These are phyloP conservation scores for Debaryomyces psychrophilus DNA, from an alignment of 1,139 yeast genomes.

Conservation along the genomic window DNA sequence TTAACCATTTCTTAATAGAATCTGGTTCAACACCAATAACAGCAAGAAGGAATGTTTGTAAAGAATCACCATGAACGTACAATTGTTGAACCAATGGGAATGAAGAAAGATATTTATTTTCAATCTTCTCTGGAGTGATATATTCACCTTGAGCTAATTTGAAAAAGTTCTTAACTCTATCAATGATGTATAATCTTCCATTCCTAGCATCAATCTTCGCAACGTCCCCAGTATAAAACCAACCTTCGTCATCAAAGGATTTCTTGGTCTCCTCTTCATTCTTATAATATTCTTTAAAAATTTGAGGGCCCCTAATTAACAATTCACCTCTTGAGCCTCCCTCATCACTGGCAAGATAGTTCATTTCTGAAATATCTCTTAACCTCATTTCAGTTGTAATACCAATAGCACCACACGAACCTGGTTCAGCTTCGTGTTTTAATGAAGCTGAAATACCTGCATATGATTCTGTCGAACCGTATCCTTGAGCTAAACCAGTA, in stretches of 20 bases:
- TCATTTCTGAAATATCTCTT: conserved; percentile 44
- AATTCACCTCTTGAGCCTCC: conserved; percentile 49
- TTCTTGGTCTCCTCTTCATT: conserved; percentile 43
- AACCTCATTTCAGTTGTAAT: conserved; percentile 40
- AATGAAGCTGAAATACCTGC: conserved; percentile 42
- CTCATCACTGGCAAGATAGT: conserved; percentile 32
- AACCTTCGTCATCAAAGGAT: conserved; percentile 59
- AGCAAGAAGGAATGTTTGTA: conserved; percentile 62
- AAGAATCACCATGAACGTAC: conserved; percentile 63
- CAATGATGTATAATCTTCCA: conserved; percentile 39
- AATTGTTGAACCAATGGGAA: conserved; percentile 39
- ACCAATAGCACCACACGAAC: conserved; percentile 44
- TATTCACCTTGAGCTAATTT: conserved; percentile 51
- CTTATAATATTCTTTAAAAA: conserved; percentile 40
- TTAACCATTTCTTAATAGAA: conserved; percentile 18
- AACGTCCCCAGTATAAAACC: conserved; percentile 48
- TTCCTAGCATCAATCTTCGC: conserved; percentile 30
- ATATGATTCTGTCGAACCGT: conserved; percentile 51
- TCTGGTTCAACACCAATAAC: conserved; percentile 56
- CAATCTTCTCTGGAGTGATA: conserved; percentile 47
- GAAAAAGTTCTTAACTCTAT: conserved; percentile 48
- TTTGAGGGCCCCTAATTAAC: conserved; percentile 44
- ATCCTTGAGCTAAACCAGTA: conserved; percentile 46
- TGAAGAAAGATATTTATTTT: conserved; percentile 38
- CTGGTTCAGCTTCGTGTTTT: conserved; percentile 39